Evolutionary conservation across 345 rosid species (phyloP).

Genomic region (Corchorus olitorius): DNA sequence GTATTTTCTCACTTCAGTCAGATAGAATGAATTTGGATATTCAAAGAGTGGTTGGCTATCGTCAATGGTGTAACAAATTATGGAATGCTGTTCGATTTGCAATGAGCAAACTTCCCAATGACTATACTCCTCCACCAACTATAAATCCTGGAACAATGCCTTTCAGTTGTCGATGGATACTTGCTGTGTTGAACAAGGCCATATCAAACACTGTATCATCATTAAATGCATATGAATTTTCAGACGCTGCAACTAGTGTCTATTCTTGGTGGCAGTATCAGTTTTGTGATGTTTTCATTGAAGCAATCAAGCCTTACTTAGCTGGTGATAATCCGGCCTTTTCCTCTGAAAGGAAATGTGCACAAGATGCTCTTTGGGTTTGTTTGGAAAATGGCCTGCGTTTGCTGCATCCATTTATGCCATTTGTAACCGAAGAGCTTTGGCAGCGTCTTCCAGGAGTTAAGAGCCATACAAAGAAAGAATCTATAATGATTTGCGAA

Average conservation of each 20-base stretch:
- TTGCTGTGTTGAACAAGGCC: slow-evolving; percentile 76
- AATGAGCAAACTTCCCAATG: slow-evolving; percentile 83
- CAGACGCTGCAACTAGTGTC: slow-evolving; percentile 74
- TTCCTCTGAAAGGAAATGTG: slow-evolving; percentile 64
- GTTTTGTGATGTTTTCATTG: slow-evolving; percentile 93
- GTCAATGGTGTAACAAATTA: slow-evolving; percentile 98
- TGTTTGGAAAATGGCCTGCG: slow-evolving; percentile 84
- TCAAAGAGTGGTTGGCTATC: slow-evolving; percentile 92
- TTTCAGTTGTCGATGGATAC: slow-evolving; percentile 91
- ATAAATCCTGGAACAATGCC: slow-evolving; percentile 56
- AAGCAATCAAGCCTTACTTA: slow-evolving; percentile 88
- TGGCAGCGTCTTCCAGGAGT: slow-evolving; percentile 92
- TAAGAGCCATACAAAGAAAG: slow-evolving; percentile 42
- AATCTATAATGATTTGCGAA: slow-evolving; percentile 78
- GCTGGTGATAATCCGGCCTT: slow-evolving; percentile 52
- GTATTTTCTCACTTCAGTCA: slow-evolving; percentile 50
- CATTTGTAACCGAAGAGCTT: slow-evolving; percentile 87
- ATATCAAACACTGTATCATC: slow-evolving; percentile 58
- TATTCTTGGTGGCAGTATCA: slow-evolving; percentile 99
- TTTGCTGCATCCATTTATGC: slow-evolving; percentile 97
- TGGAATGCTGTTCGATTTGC: slow-evolving; percentile 99
- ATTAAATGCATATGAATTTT: slow-evolving; percentile 66
- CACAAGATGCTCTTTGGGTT: slow-evolving; percentile 74
- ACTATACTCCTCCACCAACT: slow-evolving; percentile 39
- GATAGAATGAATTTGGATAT: slow-evolving; percentile 97